Evolutionary conservation across 345 rosid genomes (phyloP).

Genomic region (Lepidium sativum): DNA sequence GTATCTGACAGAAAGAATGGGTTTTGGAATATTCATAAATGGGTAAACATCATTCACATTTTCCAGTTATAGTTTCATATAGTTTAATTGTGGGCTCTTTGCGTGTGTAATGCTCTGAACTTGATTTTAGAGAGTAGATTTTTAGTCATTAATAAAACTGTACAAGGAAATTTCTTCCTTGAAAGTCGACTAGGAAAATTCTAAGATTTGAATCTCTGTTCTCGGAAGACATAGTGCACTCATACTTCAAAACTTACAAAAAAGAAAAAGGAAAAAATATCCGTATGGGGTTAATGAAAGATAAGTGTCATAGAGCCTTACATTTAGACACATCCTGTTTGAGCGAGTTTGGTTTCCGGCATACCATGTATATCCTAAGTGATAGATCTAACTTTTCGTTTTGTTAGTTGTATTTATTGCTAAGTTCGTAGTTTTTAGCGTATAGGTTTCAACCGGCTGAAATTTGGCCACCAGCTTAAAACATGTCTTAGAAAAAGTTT

Average conservation of each 20-base stretch:
- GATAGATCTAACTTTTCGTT: not conserved
- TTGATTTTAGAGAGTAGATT: not conserved
- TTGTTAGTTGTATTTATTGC: not conserved
- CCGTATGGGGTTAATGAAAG: not conserved
- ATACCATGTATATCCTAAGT: not conserved
- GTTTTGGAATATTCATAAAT: slow-evolving; percentile 92
- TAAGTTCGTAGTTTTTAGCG: not conserved
- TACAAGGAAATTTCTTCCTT: too few relatives aligned
- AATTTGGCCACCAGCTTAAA: not conserved
- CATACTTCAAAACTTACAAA: not conserved
- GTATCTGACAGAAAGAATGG: slow-evolving; percentile 68
- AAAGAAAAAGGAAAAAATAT: not conserved
- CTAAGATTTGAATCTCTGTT: not conserved
- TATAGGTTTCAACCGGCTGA: not conserved
- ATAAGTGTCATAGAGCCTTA: not conserved
- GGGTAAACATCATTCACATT: slow-evolving; percentile 42
- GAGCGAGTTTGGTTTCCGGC: not conserved
- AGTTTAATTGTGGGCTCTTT: not conserved
- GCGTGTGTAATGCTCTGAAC: not conserved
- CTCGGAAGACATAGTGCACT: not conserved
- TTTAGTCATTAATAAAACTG: too few relatives aligned
- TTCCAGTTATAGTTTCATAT: not conserved
- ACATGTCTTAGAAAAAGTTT: not conserved
- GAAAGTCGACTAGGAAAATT: too few relatives aligned
- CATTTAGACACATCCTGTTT: not conserved